Percentiles rank a stretch among this genome's conserved stretches.
phyloP scores from a whole-genome alignment of 1,284 basidiomycete genomes.

The Clitocybe nebularis region DNA sequence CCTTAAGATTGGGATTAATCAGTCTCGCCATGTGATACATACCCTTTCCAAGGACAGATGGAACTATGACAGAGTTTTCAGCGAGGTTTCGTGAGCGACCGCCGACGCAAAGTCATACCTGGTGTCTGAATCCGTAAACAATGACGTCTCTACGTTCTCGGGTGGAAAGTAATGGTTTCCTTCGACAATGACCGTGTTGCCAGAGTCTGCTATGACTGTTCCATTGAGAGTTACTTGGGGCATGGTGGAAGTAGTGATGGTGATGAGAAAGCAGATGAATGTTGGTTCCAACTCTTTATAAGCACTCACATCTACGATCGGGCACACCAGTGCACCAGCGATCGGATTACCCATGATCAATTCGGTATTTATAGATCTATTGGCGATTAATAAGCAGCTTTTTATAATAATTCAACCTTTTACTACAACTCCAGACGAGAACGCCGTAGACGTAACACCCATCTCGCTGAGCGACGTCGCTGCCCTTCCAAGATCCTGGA shows the following conservation, averaged over 20 bases:
- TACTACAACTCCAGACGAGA: not conserved
- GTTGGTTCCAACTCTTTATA: no score
- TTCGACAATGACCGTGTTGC: conserved; percentile 52
- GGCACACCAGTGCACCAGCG: no score
- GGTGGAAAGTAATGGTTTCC: conserved; percentile 70
- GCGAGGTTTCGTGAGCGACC: not conserved
- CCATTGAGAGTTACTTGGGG: conserved; percentile 47
- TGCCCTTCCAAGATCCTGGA: conserved; percentile 6
- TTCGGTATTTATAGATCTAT: no score
- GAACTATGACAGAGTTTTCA: conserved; percentile 31
- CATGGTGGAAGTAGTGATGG: no score
- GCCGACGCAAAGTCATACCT: no score
- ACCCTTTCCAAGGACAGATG: conserved; percentile 68
- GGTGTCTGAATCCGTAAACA: conserved; percentile 47
- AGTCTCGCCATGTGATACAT: conserved; percentile 10
- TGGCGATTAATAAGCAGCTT: no score
- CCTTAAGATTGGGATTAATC: not conserved
- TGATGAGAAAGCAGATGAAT: no score
- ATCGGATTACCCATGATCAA: no score
- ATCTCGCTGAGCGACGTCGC: conserved; percentile 2
- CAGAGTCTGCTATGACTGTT: conserved; percentile 51
- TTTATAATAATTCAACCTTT: no score
- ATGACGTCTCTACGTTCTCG: conserved; percentile 36
- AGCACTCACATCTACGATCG: no score
- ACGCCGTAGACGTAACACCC: not conserved